Evolutionary conservation across 257 asterid species (phyloP), one percentile per base, ranked within the genome.

Genomic region (Solanum gandarillasii): DNA sequence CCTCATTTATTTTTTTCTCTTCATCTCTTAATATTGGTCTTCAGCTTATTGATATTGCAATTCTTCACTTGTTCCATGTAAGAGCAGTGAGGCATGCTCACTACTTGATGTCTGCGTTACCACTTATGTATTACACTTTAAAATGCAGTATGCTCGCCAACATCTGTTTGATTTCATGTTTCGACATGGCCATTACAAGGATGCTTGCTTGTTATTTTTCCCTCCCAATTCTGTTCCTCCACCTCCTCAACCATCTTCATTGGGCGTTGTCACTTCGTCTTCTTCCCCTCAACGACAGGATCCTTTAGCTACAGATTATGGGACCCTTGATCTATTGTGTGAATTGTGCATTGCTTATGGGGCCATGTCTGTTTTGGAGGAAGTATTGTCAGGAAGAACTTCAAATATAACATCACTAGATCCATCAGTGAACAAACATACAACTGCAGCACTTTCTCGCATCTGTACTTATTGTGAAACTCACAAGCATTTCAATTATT

Each of bases 201-300:
- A 97, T 88, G 98, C 98, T 68, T 95, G 98, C 93, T 90, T 92
- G 88, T 91, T 97, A 89, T 95, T 95, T 91, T 95, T 97, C 85
- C 98, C 99, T 87, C 91, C 92, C 89, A 88, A 92, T 87, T 90
- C 98, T 67, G 92, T 96, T 90, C 98, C 99, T 65, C 88, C 90
- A 74, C 90, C 98, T 31, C 92, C 94, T 41, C 98, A 92, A 90
- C 93, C 94, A 90, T 90, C 97, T 75, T 91, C 95, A 12, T 83
- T 91, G 90, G 95, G 96, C 84, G 91, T 72, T 84, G 95, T 88
- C 74, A 87, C 95, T 79, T 94, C 98, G 74, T 90, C 98, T 87
- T 93, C 99, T 90, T 95, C 99, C 89, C 96, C 99, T 88, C 99
- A 95, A 92, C 92, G 96, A 86, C 91, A 95, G 73, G 99, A 97